Percentiles rank a stretch among this genome's conserved stretches.
phyloP scores from a whole-genome alignment of 495 filamentous ascomycete genomes.

The Podospora pseudocomata region DNA sequence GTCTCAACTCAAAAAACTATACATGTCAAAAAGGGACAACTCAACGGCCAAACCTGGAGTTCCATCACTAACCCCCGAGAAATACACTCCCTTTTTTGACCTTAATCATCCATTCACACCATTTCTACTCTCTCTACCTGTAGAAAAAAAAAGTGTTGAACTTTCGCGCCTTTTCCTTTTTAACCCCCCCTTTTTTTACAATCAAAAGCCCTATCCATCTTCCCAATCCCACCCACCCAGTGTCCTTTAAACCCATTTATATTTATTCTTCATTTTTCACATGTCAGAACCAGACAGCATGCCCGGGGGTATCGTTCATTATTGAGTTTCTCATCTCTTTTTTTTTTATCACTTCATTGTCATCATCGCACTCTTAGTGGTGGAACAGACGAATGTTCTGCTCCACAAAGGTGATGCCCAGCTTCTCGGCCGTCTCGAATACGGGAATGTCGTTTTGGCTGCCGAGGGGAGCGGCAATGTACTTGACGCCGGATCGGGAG shows the following conservation, averaged over 20 bases:
- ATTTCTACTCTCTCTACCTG: neutral
- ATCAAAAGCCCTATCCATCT: neutral
- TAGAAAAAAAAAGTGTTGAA: neutral
- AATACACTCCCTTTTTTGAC: neutral
- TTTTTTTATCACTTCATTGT: constrained; percentile 4
- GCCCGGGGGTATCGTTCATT: constrained; percentile 17
- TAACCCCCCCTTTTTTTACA: neutral
- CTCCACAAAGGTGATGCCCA: constrained; percentile 87
- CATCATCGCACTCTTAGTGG: constrained; percentile 52
- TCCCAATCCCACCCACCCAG: neutral
- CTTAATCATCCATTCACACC: neutral
- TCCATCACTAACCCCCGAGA: no score
- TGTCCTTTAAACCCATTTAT: neutral
- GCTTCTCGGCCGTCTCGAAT: constrained; percentile 87
- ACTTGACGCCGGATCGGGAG: constrained; percentile 83
- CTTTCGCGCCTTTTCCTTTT: neutral
- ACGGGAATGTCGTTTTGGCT: constrained; percentile 90
- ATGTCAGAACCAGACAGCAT: neutral
- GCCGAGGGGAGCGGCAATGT: constrained; percentile 87
- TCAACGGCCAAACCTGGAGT: no score
- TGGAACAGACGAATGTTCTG: constrained; percentile 86
- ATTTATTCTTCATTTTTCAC: constrained; percentile 10
- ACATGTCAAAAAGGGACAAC: no score
- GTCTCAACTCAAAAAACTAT: no score
- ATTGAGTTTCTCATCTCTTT: constrained; percentile 1